Base-by-base conservation (phyloP, 2,329 filamentous ascomycete genomes). In the Lecanicillium sp. region DNA sequence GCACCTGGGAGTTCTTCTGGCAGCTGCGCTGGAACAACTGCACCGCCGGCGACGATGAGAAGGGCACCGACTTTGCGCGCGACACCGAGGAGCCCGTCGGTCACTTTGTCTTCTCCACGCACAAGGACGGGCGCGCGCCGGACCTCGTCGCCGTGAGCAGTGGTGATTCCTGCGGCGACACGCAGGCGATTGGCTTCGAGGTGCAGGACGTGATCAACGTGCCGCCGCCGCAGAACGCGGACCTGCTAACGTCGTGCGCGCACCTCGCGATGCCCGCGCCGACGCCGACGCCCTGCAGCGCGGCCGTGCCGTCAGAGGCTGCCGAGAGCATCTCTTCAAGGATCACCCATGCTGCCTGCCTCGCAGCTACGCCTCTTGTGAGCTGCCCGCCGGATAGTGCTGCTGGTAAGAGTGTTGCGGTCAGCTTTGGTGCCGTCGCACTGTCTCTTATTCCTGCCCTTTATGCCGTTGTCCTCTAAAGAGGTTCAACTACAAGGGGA, bases 11-110 rank as follows among this genome's bases (percentile, higher is more conserved):
- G 40, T 43, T 43, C 10, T 43, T 43, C 40, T 43, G 40, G 40
- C 27, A 43, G 40, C 40, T 43, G 40, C 40, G 29, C 20, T 43
- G 40, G 40, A 43, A 33, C 20, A 43, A 43, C 20, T 43, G 40
- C 40, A 43, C 40, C 11, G 21, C 40, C 17, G 19, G 27, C 4
- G 14, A 43, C 8, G 40, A 29, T 29, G 40, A 20, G n/a, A 19
- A 32, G 10, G 29, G 39, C 21, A 15, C 4, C 12, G 17, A 23
- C 29, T 35, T 43, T 20, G 8, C 27, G 20, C 40, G 40, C 29
- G 40, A 43, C 20, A 43, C 40, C 5, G 9, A 43, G 40, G 40
- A 43, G 29, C 40, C 40, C 1, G 40, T 43, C 29, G 21, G 14
- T 20, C 32, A 29, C 29, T 43, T 43, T 29, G 29, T 43, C 20